phyloP scores from a whole-genome alignment of 768 basidiomycete genomes.

The Clavaria fumosa region DNA sequence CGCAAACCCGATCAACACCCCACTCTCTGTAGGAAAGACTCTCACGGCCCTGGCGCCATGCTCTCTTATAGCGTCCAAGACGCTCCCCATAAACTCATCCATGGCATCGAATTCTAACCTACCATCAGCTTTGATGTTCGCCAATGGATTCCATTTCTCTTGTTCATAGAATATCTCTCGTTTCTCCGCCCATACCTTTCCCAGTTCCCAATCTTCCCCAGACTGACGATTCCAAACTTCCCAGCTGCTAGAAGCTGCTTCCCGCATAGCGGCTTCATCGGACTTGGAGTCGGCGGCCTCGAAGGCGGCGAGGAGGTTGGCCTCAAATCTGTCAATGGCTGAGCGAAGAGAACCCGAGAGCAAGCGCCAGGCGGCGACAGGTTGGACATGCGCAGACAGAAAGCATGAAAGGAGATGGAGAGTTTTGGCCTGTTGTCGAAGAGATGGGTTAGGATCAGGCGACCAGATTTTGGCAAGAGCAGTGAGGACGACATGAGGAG shows the following conservation, averaged over 20 bases:
- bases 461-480: constrained; percentile 32
- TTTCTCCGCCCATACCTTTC: constrained; percentile 92
- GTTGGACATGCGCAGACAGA: constrained; percentile 55
- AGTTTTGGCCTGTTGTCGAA: constrained; percentile 45
- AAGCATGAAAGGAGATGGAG: constrained; percentile 63
- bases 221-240: constrained; percentile 45
- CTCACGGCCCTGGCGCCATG: constrained; percentile 72
- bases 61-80: constrained; percentile 47
- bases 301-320: constrained; percentile 71
- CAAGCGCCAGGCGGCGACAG: constrained; percentile 50
- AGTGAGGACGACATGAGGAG: constrained; percentile 55
- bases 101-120: constrained; percentile 80
- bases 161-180: constrained; percentile 86
- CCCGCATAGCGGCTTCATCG: constrained; percentile 65
- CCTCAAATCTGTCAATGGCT: constrained; percentile 81
- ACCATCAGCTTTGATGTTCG: constrained; percentile 57
- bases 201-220: constrained; percentile 73
- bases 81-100: constrained; percentile 72
- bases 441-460: too few relatives aligned
- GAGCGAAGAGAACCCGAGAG: constrained; percentile 52
- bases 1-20: constrained; percentile 67
- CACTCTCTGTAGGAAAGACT: constrained; percentile 71
- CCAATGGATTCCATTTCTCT: constrained; percentile 60
- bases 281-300: constrained; percentile 65
- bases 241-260: constrained; percentile 77